A percentile compares a stretch with the other conserved stretches of the same genome.
These are phyloP conservation scores for Penicillium mononematosum DNA, from an alignment of 495 filamentous ascomycete genomes.

Conservation along the genomic window DNA sequence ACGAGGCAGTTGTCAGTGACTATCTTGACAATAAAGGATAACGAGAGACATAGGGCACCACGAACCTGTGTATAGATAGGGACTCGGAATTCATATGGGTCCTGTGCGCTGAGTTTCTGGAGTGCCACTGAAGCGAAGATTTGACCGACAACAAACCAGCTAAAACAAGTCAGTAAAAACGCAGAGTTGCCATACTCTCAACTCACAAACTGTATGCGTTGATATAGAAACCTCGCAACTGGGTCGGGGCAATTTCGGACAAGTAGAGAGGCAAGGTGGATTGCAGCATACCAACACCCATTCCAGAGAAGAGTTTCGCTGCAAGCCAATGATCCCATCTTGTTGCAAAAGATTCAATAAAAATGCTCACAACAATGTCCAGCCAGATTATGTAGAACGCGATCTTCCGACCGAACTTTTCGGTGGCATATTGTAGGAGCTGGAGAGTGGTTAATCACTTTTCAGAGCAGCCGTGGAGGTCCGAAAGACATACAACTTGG, in stretches of 20 bases:
- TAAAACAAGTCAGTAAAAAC: slow-evolving; percentile 8
- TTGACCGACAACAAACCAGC: slow-evolving; percentile 44
- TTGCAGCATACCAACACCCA: slow-evolving; percentile 44
- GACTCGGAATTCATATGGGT: slow-evolving; percentile 35
- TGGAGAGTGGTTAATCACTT: not conserved
- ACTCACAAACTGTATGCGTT: slow-evolving; percentile 42
- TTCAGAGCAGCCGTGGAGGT: too few species aligned
- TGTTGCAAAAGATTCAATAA: slow-evolving; percentile 39
- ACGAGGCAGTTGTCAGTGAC: not conserved
- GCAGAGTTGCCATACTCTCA: not conserved
- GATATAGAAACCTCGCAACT: slow-evolving; percentile 39
- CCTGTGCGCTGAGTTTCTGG: slow-evolving; percentile 24
- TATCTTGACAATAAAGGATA: not conserved
- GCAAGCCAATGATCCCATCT: slow-evolving; percentile 42
- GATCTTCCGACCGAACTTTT: slow-evolving; percentile 32
- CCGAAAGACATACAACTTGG: slow-evolving; percentile 24
- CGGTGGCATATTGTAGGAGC: slow-evolving; percentile 36
- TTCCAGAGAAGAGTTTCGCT: slow-evolving; percentile 42
- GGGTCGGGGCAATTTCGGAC: slow-evolving; percentile 41
- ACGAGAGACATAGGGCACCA: not conserved
- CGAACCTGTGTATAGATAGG: slow-evolving; percentile 45
- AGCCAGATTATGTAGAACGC: slow-evolving; percentile 36
- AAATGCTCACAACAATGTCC: slow-evolving; percentile 32
- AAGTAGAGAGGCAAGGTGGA: slow-evolving; percentile 44
- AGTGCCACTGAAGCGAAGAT: slow-evolving; percentile 42